phyloP scores from a whole-genome alignment of 306 rosid species.

The Amphicarpaea edgeworthii region DNA sequence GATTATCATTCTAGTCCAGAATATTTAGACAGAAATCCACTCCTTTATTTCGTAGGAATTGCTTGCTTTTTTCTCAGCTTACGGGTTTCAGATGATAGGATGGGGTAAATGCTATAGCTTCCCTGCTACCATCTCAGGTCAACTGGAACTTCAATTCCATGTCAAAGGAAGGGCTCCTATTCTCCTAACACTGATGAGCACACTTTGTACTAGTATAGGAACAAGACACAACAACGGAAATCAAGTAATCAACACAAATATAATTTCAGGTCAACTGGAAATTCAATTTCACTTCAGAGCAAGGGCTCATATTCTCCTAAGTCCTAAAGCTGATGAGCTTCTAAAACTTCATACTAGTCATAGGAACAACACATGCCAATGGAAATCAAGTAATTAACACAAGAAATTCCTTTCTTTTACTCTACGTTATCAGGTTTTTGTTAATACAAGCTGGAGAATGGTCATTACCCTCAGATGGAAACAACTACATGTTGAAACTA shows the following conservation, averaged over 20 bases:
- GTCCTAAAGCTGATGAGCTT: background rate
- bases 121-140: slow-evolving; percentile 12
- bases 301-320: background rate
- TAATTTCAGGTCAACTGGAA: slow-evolving; percentile 17
- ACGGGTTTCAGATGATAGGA: slow-evolving; percentile 24
- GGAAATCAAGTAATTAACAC: slow-evolving; percentile 21
- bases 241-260: background rate
- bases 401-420: slow-evolving; percentile 22
- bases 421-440: slow-evolving; percentile 2
- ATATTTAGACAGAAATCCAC: slow-evolving; percentile 24
- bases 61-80: slow-evolving; percentile 29
- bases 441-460: slow-evolving; percentile 26
- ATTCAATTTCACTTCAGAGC: slow-evolving; percentile 21
- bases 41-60: slow-evolving; percentile 33
- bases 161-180: slow-evolving; percentile 1
- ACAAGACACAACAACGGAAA: background rate
- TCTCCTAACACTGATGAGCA: background rate
- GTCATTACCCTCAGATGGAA: slow-evolving; percentile 6
- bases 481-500: slow-evolving; percentile 18
- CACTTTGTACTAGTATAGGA: background rate
- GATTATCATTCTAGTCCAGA: slow-evolving; percentile 19
- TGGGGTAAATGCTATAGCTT: slow-evolving; percentile 6
- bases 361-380: background rate
- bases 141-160: slow-evolving; percentile 22
- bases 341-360: slow-evolving; percentile 13